Conservation (phyloP, 768 basidiomycete species). For the Russula sp. region DNA sequence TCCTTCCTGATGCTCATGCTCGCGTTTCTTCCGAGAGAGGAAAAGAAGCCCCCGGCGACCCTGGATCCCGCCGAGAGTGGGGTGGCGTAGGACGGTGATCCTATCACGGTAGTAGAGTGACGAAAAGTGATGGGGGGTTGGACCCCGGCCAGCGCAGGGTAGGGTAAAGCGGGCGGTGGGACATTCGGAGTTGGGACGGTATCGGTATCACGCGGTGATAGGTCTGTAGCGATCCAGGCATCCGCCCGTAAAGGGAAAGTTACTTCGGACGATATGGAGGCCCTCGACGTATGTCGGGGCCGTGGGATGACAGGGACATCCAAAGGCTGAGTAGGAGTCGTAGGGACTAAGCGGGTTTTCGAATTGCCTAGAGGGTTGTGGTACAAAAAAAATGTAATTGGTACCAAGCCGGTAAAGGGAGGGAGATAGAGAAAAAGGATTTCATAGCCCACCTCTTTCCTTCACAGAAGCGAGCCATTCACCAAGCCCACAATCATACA, state of each 20-base stretch:
- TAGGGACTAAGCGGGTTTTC: slow-evolving; percentile 11
- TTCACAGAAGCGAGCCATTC: slow-evolving; percentile 66
- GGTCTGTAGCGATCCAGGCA: slow-evolving; percentile 71
- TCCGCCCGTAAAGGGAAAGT: slow-evolving; percentile 80
- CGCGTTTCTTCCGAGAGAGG: slow-evolving; percentile 24
- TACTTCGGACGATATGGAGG: slow-evolving; percentile 66
- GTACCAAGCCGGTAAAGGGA: slow-evolving; percentile 2
- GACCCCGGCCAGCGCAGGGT: slow-evolving; percentile 57
- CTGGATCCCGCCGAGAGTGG: slow-evolving; percentile 2
- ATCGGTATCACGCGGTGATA: slow-evolving; percentile 36
- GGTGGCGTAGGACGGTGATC: background rate
- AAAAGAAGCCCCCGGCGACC: slow-evolving; percentile 11
- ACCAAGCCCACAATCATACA: slow-evolving; percentile 66
- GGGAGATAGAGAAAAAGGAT: background rate
- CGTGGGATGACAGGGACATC: slow-evolving; percentile 32
- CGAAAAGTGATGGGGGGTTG: slow-evolving; percentile 8
- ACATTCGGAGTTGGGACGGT: slow-evolving; percentile 50
- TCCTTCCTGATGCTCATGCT: slow-evolving; percentile 27
- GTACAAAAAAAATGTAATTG: slow-evolving; percentile 2
- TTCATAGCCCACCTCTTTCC: slow-evolving; percentile 44
- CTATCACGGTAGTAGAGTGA: slow-evolving; percentile 6
- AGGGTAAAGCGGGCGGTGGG: slow-evolving; percentile 57
- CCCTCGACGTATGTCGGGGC: slow-evolving; percentile 61
- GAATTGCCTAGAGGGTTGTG: slow-evolving; percentile 12
- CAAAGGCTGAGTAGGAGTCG: background rate